Conservation (phyloP, 495 filamentous ascomycete species). For the Aspergillus nanangensis region DNA sequence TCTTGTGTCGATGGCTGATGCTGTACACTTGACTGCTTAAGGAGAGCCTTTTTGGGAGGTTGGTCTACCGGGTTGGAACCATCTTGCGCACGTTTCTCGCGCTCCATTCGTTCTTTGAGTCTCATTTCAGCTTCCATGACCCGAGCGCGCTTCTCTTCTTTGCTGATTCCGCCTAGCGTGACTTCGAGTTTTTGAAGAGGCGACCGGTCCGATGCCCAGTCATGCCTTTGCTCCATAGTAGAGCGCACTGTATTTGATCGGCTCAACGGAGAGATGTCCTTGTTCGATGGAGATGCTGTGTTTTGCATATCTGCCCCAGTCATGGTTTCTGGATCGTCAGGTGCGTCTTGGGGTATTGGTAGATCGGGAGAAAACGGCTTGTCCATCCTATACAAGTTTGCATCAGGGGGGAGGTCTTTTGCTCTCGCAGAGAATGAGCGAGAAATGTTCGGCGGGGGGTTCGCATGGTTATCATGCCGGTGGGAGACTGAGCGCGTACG, state of each 20-base stretch:
- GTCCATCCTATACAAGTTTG: slow-evolving; percentile 1
- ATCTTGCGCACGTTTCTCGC: slow-evolving; percentile 18
- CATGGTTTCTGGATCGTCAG: neutral
- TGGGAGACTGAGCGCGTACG: slow-evolving; percentile 57
- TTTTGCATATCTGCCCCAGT: too few relatives aligned
- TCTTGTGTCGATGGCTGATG: too few relatives aligned
- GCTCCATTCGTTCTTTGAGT: slow-evolving; percentile 44
- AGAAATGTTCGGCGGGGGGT: slow-evolving; percentile 1
- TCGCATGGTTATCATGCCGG: slow-evolving; percentile 14
- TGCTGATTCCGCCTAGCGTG: slow-evolving; percentile 81
- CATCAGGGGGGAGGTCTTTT: slow-evolving; percentile 10
- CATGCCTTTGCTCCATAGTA: slow-evolving; percentile 25
- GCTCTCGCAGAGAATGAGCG: slow-evolving; percentile 19
- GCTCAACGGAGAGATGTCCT: slow-evolving; percentile 12
- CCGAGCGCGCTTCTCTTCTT: slow-evolving; percentile 81
- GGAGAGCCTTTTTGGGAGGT: slow-evolving; percentile 6
- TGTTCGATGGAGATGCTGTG: neutral
- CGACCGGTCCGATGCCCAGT: slow-evolving; percentile 73
- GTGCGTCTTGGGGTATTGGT: neutral
- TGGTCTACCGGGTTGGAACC: neutral
- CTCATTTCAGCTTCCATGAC: slow-evolving; percentile 72
- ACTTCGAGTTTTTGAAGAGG: slow-evolving; percentile 89
- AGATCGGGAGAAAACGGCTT: slow-evolving; percentile 10
- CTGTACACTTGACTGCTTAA: too few relatives aligned
- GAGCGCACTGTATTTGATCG: slow-evolving; percentile 37